Conservation (phyloP, 768 basidiomycete species). For the Russula vinacea region DNA sequence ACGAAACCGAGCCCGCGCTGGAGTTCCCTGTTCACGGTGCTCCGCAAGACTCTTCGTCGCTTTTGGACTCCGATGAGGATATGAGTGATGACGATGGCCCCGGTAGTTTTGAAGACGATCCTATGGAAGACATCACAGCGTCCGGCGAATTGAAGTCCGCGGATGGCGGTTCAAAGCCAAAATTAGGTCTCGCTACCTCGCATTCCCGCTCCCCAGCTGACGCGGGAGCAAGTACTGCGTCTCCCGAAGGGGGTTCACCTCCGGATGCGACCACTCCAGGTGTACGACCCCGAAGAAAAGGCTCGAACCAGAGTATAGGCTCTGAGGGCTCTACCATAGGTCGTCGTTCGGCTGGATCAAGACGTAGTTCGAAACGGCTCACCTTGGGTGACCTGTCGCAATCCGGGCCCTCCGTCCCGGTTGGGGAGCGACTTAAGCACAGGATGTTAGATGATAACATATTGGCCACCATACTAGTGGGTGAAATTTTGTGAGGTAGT, state of each 20-base stretch:
- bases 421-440: conserved; percentile 80
- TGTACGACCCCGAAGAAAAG: conserved; percentile 20
- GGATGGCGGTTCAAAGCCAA: conserved; percentile 17
- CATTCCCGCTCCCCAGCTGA: conserved; percentile 28
- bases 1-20: conserved; percentile 59
- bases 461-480: conserved; percentile 70
- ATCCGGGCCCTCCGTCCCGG: conserved; percentile 45
- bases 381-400: conserved; percentile 36
- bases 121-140: conserved; percentile 80
- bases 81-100: conserved; percentile 68
- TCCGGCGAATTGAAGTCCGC: conserved; percentile 51
- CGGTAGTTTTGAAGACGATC: conserved; percentile 74
- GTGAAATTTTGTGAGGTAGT: conserved; percentile 34
- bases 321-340: conserved; percentile 30
- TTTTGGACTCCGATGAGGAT: conserved; percentile 69
- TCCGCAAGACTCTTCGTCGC: conserved; percentile 48
- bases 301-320: conserved; percentile 26
- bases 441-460: conserved; percentile 73
- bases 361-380: conserved; percentile 53
- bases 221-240: neutral
- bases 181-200: conserved; percentile 5
- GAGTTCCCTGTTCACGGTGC: conserved; percentile 65
- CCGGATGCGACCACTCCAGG: conserved; percentile 3
- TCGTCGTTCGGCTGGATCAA: conserved; percentile 45
- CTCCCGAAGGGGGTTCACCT: neutral